A percentile compares a stretch with the other conserved stretches of the same genome.
These are phyloP conservation scores for Nigrograna mackinnonii DNA, from an alignment of 2,329 filamentous ascomycete genomes.

Conservation along the genomic window DNA sequence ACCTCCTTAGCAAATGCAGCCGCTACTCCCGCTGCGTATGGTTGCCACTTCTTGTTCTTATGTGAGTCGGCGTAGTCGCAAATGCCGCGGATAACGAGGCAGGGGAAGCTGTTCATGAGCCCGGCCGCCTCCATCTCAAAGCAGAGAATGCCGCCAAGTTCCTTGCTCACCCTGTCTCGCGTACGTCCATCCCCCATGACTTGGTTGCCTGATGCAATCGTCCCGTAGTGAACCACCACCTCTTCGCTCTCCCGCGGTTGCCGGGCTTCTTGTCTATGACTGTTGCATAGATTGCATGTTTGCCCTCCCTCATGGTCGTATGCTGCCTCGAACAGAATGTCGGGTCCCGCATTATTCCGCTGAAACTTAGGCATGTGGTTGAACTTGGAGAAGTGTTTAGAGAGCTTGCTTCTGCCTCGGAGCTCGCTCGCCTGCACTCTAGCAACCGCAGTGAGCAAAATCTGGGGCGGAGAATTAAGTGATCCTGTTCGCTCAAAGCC, in stretches of 20 bases:
- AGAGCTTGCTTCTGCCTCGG: conserved; percentile 4
- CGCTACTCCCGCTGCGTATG: conserved; percentile 2
- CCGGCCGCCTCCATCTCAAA: too few species aligned
- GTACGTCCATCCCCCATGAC: not conserved
- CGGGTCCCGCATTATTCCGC: conserved; percentile 7
- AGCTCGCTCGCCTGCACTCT: conserved; percentile 7
- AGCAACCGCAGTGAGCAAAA: conserved; percentile 7
- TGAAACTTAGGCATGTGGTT: conserved; percentile 7
- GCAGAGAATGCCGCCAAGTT: conserved; percentile 1
- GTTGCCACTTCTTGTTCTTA: conserved; percentile 2
- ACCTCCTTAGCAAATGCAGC: conserved; percentile 3
- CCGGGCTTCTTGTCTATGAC: not conserved
- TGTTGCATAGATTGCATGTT: conserved; percentile 2
- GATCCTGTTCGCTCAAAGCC: not conserved
- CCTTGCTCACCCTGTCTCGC: not conserved
- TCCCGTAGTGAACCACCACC: too few species aligned
- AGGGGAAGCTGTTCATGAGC: not conserved
- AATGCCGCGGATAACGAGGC: conserved; percentile 7
- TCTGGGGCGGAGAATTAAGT: not conserved
- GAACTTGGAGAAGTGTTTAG: conserved; percentile 5
- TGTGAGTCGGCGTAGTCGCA: conserved; percentile 7
- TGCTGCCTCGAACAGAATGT: conserved; percentile 7
- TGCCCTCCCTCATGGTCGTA: conserved; percentile 2
- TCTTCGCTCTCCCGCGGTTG: too few species aligned
- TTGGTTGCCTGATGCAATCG: too few species aligned